Conservation (phyloP, 208 protist genomes). For the Acanthamoeba lenticulata region DNA sequence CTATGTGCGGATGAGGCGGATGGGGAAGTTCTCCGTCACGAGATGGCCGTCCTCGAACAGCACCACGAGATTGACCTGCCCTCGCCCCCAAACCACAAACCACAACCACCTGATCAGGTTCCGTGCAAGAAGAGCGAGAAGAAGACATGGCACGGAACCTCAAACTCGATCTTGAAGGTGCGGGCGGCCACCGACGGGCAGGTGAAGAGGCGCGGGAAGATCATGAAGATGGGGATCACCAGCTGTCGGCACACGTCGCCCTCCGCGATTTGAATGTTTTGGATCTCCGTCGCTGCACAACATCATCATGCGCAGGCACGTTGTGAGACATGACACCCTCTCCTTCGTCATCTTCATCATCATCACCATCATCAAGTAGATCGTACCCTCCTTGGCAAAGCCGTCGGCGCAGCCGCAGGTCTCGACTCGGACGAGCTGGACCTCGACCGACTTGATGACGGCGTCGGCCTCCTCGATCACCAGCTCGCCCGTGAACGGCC, state of each 20-base stretch:
- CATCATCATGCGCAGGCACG: not conserved
- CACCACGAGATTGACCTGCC: slow-evolving; percentile 90
- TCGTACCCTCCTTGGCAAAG: slow-evolving; percentile 79
- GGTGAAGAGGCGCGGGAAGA: slow-evolving; percentile 91
- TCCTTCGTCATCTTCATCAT: too few relatives aligned
- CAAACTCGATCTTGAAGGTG: slow-evolving; percentile 90
- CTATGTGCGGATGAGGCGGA: slow-evolving; percentile 84
- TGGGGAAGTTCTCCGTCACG: slow-evolving; percentile 91
- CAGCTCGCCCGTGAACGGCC: slow-evolving; percentile 87
- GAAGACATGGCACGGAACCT: slow-evolving; percentile 8
- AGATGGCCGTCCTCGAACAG: slow-evolving; percentile 86
- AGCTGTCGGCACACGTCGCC: slow-evolving; percentile 85
- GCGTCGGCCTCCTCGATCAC: slow-evolving; percentile 80
- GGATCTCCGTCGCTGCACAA: slow-evolving; percentile 86
- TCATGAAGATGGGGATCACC: slow-evolving; percentile 90
- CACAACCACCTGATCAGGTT: not conserved
- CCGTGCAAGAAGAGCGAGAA: not conserved
- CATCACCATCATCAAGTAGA: too few relatives aligned
- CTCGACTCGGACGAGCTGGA: slow-evolving; percentile 92
- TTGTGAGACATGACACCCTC: not conserved
- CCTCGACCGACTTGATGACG: slow-evolving; percentile 89
- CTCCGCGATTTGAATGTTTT: slow-evolving; percentile 90
- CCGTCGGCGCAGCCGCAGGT: slow-evolving; percentile 85
- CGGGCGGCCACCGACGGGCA: slow-evolving; percentile 84
- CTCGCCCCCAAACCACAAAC: not conserved